A percentile compares a stretch with the other conserved stretches of the same genome.
phyloP scores from a whole-genome alignment of 495 filamentous ascomycete species.

The Hypoxylon perforatum region DNA sequence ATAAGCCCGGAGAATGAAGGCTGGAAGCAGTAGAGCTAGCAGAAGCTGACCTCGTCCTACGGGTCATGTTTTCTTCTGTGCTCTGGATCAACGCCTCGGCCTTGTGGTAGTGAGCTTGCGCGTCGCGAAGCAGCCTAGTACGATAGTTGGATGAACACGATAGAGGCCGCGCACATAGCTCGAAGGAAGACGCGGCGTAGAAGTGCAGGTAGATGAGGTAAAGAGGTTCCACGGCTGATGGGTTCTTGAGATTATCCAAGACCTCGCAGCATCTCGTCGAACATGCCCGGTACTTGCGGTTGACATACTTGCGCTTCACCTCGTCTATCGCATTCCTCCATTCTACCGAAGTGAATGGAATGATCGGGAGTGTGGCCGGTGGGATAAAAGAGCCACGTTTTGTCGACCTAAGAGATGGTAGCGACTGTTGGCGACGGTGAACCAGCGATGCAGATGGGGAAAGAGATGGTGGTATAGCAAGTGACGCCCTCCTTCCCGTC shows the following conservation, averaged over 20 bases:
- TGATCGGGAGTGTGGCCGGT: slow-evolving; percentile 17
- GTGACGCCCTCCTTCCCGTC: slow-evolving; percentile 20
- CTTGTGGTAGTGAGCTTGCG: slow-evolving; percentile 59
- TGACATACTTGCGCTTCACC: slow-evolving; percentile 58
- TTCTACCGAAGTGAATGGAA: slow-evolving; percentile 43
- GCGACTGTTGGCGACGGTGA: slow-evolving; percentile 41
- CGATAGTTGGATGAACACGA: slow-evolving; percentile 56
- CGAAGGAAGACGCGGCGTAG: slow-evolving; percentile 63
- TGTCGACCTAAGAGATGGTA: slow-evolving; percentile 23
- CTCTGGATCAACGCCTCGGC: slow-evolving; percentile 55
- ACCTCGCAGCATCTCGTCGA: slow-evolving; percentile 59
- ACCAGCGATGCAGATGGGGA: slow-evolving; percentile 13
- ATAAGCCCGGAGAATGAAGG: slow-evolving; percentile 56
- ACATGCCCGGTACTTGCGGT: slow-evolving; percentile 58
- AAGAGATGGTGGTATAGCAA: slow-evolving; percentile 3
- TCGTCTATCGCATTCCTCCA: slow-evolving; percentile 58
- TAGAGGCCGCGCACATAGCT: slow-evolving; percentile 62
- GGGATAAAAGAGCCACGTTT: slow-evolving; percentile 18
- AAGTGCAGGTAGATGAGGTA: slow-evolving; percentile 66
- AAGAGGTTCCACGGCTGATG: slow-evolving; percentile 55
- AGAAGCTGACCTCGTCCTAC: slow-evolving; percentile 47
- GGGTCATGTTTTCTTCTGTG: slow-evolving; percentile 49
- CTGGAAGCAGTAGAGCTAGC: slow-evolving; percentile 52
- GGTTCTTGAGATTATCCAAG: slow-evolving; percentile 55
- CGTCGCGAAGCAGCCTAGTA: slow-evolving; percentile 58